A percentile compares a stretch with the other conserved stretches of the same genome.
phyloP scores from a whole-genome alignment of 176 grass and related monocot species.

The Cocos nucifera region DNA sequence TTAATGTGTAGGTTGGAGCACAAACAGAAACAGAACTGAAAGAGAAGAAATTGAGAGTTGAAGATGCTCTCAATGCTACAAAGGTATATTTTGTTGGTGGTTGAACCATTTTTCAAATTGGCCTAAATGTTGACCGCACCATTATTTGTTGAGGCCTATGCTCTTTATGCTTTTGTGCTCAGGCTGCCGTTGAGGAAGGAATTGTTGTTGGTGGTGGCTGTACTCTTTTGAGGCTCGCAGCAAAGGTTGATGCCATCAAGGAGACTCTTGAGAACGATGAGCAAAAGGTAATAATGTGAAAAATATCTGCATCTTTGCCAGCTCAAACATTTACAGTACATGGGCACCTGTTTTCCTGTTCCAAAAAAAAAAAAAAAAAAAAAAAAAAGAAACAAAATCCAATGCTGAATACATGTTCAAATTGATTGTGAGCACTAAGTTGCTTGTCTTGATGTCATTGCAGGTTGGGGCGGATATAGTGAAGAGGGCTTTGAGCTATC shows the following conservation, averaged over 20 bases:
- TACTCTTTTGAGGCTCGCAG: conserved; percentile 76
- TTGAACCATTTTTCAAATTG: not conserved
- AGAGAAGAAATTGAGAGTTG: conserved; percentile 99
- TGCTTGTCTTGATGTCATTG: not conserved
- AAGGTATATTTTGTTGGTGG: conserved; percentile 40
- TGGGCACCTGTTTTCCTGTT: too few species aligned
- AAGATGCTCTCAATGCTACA: conserved; percentile 98
- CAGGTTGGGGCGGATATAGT: conserved; percentile 98
- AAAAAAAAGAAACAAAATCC: too few species aligned
- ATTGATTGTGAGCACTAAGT: too few species aligned
- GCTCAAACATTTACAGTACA: not conserved
- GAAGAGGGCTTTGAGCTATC: conserved; percentile 85
- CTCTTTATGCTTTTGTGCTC: not conserved
- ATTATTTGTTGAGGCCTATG: too few species aligned
- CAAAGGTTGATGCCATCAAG: conserved; percentile 90
- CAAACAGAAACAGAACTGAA: conserved; percentile 98
- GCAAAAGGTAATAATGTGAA: conserved; percentile 55
- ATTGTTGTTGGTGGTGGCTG: conserved; percentile 98
- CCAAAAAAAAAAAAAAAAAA: too few species aligned
- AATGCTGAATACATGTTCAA: too few species aligned
- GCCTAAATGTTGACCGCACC: too few species aligned
- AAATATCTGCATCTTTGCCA: not conserved
- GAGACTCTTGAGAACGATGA: conserved; percentile 86
- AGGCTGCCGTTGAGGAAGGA: conserved; percentile 99
- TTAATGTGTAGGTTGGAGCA: conserved; percentile 50